phyloP scores from a whole-genome alignment of 2,329 filamentous ascomycete genomes.

The Dendrostoma leiphaemia region DNA sequence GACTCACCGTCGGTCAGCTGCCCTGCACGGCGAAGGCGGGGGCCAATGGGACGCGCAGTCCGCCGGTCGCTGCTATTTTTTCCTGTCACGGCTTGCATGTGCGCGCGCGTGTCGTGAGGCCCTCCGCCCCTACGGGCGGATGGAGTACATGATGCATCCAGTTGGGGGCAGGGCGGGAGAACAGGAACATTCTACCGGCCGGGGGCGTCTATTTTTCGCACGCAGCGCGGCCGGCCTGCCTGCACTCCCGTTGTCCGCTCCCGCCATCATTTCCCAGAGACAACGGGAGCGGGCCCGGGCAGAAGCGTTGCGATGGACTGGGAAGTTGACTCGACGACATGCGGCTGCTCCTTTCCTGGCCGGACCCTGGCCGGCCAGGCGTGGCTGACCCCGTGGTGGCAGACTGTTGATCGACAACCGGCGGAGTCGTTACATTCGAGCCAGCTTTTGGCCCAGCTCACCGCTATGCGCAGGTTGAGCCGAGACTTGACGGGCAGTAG shows the following conservation, averaged over 20 bases:
- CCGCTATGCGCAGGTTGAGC: conserved; percentile 17
- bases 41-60: background rate
- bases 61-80: background rate
- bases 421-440: no score
- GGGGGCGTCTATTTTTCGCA: conserved; percentile 13
- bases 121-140: no score
- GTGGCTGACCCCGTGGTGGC: background rate
- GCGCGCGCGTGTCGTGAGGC: no score
- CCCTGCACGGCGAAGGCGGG: no score
- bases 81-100: background rate
- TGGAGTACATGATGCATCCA: no score
- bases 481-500: conserved; percentile 10
- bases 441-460: background rate
- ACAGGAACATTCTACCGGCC: background rate
- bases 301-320: background rate
- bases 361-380: no score
- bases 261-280: conserved; percentile 8
- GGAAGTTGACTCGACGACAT: background rate
- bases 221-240: conserved; percentile 15
- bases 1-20: no score
- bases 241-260: conserved; percentile 11
- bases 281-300: conserved; percentile 10
- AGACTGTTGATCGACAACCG: no score
- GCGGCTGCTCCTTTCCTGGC: no score
- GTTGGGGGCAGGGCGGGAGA: background rate